phyloP scores from a whole-genome alignment of 208 protist genomes.

The Tritrichomonas foetus region DNA sequence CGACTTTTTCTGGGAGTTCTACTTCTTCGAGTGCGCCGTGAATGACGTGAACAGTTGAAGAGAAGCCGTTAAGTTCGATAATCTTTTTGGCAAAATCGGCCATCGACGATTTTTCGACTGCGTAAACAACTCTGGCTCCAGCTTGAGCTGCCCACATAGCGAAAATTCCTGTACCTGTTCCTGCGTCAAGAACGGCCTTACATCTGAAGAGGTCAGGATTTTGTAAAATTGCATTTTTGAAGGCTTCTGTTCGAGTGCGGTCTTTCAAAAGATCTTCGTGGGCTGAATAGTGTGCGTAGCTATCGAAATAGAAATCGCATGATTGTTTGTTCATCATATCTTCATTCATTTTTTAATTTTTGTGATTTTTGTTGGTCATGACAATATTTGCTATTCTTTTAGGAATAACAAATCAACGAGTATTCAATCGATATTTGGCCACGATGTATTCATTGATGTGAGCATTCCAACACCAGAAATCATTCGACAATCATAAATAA shows the following conservation, averaged over 20 bases:
- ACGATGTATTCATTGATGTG: no score
- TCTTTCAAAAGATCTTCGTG: not conserved
- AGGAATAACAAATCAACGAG: no score
- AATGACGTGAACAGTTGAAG: conserved; percentile 57
- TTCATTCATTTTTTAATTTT: no score
- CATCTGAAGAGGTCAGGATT: conserved; percentile 68
- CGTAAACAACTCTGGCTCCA: conserved; percentile 83
- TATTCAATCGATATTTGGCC: no score
- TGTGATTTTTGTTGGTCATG: no score
- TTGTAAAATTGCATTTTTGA: not conserved
- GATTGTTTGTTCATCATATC: not conserved
- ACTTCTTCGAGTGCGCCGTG: conserved; percentile 52
- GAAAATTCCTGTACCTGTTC: conserved; percentile 92
- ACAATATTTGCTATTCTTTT: no score
- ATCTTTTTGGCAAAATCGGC: conserved; percentile 43
- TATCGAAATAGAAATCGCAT: conserved; percentile 28
- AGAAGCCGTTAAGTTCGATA: conserved; percentile 70
- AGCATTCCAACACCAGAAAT: no score
- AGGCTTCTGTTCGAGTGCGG: not conserved
- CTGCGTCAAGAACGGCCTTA: conserved; percentile 82
- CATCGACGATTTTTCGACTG: conserved; percentile 57
- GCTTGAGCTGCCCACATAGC: conserved; percentile 84
- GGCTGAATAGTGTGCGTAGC: not conserved
- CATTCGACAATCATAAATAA: no score
- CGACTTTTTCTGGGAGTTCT: conserved; percentile 53